phyloP scores from a whole-genome alignment of 495 filamentous ascomycete species.

The Niebla homalea region DNA sequence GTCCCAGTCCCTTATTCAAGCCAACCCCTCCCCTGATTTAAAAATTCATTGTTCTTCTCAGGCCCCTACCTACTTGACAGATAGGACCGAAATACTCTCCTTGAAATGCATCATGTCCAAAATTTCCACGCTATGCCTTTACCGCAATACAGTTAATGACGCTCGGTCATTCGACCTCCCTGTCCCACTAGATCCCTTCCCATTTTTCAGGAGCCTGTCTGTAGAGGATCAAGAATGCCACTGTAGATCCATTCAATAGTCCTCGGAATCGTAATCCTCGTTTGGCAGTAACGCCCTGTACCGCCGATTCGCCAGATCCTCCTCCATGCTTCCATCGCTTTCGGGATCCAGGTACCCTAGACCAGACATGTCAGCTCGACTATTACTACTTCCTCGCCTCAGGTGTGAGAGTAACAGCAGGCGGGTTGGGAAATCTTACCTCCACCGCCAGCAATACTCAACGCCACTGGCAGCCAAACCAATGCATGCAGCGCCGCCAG shows the following conservation, averaged over 20 bases:
- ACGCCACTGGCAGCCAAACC: conserved; percentile 79
- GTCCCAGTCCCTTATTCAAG: too few relatives aligned
- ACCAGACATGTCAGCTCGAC: conserved; percentile 6
- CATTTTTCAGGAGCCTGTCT: background rate
- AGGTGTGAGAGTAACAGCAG: background rate
- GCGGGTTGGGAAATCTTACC: conserved; percentile 32
- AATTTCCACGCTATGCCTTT: too few relatives aligned
- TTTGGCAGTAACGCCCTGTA: conserved; percentile 38
- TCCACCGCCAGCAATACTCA: conserved; percentile 75
- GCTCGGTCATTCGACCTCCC: too few relatives aligned
- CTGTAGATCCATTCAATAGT: conserved; percentile 18
- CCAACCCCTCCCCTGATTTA: too few relatives aligned
- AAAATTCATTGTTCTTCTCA: too few relatives aligned
- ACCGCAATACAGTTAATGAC: too few relatives aligned
- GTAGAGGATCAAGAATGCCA: too few relatives aligned
- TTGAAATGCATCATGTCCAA: too few relatives aligned
- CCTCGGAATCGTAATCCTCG: conserved; percentile 40
- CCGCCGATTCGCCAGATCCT: conserved; percentile 51
- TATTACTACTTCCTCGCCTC: background rate
- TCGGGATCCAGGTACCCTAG: conserved; percentile 73
- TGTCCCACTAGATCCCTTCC: background rate
- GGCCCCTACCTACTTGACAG: too few relatives aligned
- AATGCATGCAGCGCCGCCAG: conserved; percentile 84
- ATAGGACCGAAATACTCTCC: too few relatives aligned
- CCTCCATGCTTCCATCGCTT: conserved; percentile 69